These are phyloP conservation scores for Filobasidium uniguttulatum DNA, from an alignment of 1,284 basidiomycete genomes.

Conservation along the genomic window DNA sequence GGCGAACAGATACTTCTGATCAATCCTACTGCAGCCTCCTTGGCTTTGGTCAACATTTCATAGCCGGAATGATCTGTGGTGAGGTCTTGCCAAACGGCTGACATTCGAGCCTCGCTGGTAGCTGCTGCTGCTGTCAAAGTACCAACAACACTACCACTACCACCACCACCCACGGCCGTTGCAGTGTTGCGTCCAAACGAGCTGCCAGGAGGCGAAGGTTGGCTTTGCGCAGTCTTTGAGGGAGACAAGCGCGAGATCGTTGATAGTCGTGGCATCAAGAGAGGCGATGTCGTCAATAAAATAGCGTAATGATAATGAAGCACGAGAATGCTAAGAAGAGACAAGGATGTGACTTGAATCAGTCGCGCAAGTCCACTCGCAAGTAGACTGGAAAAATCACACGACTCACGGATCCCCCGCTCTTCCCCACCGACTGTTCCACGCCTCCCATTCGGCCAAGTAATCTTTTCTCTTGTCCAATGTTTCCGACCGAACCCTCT, in stretches of 20 bases:
- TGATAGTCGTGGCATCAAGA: conserved; percentile 15
- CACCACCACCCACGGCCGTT: not conserved
- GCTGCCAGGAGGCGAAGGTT: not conserved
- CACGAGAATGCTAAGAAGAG: conserved; percentile 23
- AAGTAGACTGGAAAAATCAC: not conserved
- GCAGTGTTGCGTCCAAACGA: not conserved
- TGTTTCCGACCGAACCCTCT: not conserved
- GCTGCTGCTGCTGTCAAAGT: no score
- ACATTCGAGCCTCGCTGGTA: no score
- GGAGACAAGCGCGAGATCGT: not conserved
- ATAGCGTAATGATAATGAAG: conserved; percentile 32
- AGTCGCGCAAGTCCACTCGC: not conserved
- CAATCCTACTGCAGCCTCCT: conserved; percentile 32
- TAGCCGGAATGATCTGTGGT: conserved; percentile 25
- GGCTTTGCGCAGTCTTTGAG: not conserved
- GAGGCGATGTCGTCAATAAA: conserved; percentile 28
- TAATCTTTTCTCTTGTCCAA: conserved; percentile 6
- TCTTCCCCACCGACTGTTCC: conserved; percentile 23
- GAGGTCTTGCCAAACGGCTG: conserved; percentile 27
- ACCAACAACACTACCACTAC: conserved; percentile 10
- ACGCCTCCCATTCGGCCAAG: conserved; percentile 24
- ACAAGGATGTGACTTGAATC: not conserved
- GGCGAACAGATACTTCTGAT: conserved; percentile 29
- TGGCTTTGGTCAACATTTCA: conserved; percentile 26
- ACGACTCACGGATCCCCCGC: conserved; percentile 23